Evolutionary conservation across 768 basidiomycete genomes (phyloP).

Genomic region (Lepiota venenata): DNA sequence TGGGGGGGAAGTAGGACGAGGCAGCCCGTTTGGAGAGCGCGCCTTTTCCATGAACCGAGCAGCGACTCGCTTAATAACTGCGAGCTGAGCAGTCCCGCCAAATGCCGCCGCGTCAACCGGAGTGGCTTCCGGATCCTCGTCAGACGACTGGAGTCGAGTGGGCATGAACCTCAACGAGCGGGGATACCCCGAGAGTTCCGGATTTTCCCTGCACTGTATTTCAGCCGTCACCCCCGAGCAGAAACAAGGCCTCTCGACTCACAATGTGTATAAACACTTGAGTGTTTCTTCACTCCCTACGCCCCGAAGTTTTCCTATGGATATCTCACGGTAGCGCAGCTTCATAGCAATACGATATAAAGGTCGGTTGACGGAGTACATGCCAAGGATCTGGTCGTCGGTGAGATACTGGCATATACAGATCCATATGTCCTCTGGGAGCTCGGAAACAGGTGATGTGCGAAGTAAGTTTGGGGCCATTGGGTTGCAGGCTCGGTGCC

Average conservation of each 20-base stretch:
- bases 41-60: conserved; percentile 2
- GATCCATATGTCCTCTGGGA: conserved; percentile 4
- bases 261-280: background rate
- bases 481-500: too few species aligned
- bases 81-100: background rate
- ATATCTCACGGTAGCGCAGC: background rate
- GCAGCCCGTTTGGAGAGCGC: background rate
- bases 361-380: conserved; percentile 2
- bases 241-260: too few species aligned
- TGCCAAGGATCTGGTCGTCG: conserved; percentile 5
- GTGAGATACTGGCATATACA: conserved; percentile 6
- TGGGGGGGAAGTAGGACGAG: too few species aligned
- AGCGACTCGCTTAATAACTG: background rate
- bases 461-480: too few species aligned
- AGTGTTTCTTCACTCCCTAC: background rate
- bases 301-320: background rate
- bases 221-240: background rate
- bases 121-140: background rate
- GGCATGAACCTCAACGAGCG: background rate
- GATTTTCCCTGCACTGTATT: background rate
- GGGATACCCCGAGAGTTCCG: background rate
- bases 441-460: background rate
- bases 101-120: background rate
- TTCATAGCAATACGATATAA: conserved; percentile 6
- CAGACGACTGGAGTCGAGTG: background rate